A percentile compares a stretch with the other conserved stretches of the same genome.
phyloP scores from a whole-genome alignment of 345 rosid genomes.

The Bruguiera gymnorhiza region DNA sequence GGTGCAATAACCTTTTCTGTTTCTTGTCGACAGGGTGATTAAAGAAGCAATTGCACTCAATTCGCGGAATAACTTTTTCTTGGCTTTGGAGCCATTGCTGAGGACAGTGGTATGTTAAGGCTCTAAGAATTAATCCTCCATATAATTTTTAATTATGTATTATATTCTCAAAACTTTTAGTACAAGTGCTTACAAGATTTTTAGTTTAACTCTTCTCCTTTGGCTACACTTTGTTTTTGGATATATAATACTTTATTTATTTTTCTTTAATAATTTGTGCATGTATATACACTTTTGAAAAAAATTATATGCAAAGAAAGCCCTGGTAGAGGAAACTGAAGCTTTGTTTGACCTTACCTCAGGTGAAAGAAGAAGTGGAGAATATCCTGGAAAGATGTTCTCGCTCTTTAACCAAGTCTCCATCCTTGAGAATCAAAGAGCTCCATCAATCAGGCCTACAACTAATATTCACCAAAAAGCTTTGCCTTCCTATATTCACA shows the following conservation, averaged over 20 bases:
- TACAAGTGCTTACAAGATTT: too few species aligned
- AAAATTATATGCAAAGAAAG: too few species aligned
- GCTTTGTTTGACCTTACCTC: background rate
- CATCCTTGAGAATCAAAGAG: constrained; percentile 45
- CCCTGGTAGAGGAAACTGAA: background rate
- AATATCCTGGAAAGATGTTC: constrained; percentile 34
- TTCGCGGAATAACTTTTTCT: constrained; percentile 35
- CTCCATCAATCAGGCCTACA: constrained; percentile 42
- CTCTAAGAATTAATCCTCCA: background rate
- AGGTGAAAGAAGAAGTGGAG: constrained; percentile 86
- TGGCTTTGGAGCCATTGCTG: constrained; percentile 75
- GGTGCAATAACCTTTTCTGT: background rate
- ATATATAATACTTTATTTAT: too few species aligned
- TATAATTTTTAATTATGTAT: background rate
- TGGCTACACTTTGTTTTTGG: too few species aligned
- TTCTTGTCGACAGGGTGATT: constrained; percentile 43
- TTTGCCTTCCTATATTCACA: constrained; percentile 52
- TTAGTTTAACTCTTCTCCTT: too few species aligned
- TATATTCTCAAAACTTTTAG: background rate
- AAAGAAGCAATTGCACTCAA: constrained; percentile 51
- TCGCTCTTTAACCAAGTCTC: constrained; percentile 36
- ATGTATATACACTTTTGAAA: too few species aligned
- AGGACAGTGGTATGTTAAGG: constrained; percentile 64
- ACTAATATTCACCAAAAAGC: constrained; percentile 32
- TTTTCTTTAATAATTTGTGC: too few species aligned